Conservation (phyloP, 768 basidiomycete genomes). For the Rickenella mellea region DNA sequence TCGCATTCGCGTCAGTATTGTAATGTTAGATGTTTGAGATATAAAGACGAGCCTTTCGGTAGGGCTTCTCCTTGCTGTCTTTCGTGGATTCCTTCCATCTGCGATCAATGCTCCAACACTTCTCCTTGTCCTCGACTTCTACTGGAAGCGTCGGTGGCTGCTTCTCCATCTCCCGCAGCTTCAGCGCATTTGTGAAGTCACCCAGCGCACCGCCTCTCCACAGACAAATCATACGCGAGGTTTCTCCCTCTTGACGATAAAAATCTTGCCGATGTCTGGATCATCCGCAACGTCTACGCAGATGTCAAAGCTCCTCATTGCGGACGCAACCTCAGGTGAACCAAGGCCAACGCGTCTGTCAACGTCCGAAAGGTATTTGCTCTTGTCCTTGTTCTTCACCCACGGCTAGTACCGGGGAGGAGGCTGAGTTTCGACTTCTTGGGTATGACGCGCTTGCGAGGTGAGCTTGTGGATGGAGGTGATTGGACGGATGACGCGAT, state of each 20-base stretch:
- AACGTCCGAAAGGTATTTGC: slow-evolving; percentile 51
- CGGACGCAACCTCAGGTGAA: slow-evolving; percentile 9
- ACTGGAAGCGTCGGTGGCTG: slow-evolving; percentile 22
- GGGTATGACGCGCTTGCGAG: slow-evolving; percentile 45
- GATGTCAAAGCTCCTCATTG: slow-evolving; percentile 57
- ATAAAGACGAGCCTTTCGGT: no score
- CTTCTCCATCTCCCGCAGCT: slow-evolving; percentile 27
- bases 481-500: slow-evolving; percentile 14
- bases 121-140: slow-evolving; percentile 41
- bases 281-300: slow-evolving; percentile 57
- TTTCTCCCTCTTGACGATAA: slow-evolving; percentile 73
- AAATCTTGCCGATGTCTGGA: slow-evolving; percentile 59
- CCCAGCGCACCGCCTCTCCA: slow-evolving; percentile 54
- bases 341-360: slow-evolving; percentile 36
- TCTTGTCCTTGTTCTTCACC: slow-evolving; percentile 19
- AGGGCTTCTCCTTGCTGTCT: slow-evolving; percentile 39
- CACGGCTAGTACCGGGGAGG: slow-evolving; percentile 21
- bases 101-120: slow-evolving; percentile 78
- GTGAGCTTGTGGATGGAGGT: slow-evolving; percentile 19
- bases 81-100: slow-evolving; percentile 68
- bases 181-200: slow-evolving; percentile 52
- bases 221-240: slow-evolving; percentile 46
- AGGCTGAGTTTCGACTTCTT: slow-evolving; percentile 61
- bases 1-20: no score
- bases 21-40: not conserved